A percentile compares a stretch with the other conserved stretches of the same genome.
phyloP scores from a whole-genome alignment of 139 green algal genomes.

The Trebouxia sp. region DNA sequence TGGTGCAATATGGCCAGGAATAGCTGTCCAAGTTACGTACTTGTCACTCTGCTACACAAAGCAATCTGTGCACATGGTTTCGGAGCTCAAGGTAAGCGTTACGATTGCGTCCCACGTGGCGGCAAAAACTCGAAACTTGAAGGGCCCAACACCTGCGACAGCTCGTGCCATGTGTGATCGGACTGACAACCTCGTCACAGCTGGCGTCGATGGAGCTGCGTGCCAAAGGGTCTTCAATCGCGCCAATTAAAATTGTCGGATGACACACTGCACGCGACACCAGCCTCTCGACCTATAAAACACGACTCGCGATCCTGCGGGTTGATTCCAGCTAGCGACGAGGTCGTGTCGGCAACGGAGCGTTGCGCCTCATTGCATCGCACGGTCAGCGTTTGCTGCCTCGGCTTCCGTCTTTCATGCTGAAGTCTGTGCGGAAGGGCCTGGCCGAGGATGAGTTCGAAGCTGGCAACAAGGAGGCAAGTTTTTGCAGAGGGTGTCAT shows the following conservation, averaged over 20 bases:
- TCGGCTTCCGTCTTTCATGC: not conserved
- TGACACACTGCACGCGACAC: too few relatives aligned
- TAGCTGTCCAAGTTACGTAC: too few relatives aligned
- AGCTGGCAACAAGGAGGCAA: not conserved
- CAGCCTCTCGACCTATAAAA: too few relatives aligned
- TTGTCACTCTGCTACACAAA: too few relatives aligned
- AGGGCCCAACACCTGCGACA: not conserved
- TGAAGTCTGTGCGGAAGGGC: not conserved
- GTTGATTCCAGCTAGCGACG: too few relatives aligned
- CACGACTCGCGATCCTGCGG: too few relatives aligned
- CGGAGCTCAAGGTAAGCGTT: too few relatives aligned
- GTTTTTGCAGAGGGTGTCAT: not conserved
- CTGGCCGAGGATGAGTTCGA: not conserved
- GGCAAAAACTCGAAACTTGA: not conserved
- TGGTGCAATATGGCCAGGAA: too few relatives aligned
- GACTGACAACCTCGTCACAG: not conserved
- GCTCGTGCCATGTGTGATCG: not conserved
- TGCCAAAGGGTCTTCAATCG: too few relatives aligned
- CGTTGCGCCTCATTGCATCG: not conserved
- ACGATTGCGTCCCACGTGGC: not conserved
- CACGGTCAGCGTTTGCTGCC: not conserved
- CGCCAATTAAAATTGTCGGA: too few relatives aligned
- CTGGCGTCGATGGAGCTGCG: not conserved
- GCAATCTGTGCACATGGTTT: too few relatives aligned
- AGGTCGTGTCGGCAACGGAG: too few relatives aligned